Base-by-base conservation (phyloP, 2,329 filamentous ascomycete species). In the Venturia nashicola region DNA sequence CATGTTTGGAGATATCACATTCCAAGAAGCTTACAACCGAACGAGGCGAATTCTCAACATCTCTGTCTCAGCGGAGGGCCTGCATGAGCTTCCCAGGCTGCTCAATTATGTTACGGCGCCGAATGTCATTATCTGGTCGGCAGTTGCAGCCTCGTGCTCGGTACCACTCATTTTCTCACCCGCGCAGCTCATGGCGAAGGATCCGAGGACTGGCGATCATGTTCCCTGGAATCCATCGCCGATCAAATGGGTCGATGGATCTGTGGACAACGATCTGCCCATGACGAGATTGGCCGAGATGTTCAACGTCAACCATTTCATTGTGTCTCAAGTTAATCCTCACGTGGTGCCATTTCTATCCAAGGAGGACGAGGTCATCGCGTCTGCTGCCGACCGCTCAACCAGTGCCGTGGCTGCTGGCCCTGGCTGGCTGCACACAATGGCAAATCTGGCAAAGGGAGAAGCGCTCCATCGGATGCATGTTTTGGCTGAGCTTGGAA, bases 221-320 rank as follows among this genome's bases (percentile, higher is more conserved):
- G 83, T 85, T 18, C 87, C 89, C 0, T 97, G 92, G 92, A 92
- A 94, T 69, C 89, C 91, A 16, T 87, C 88, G 3, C 87, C 90
- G 36, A 89, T 91, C 71, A 85, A 85, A 67, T 97, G 90, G 83
- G 96, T 97, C 61, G 93, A 97, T 72, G 93, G 93, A 0, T 97
- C 92, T 0, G 90, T 97, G 27, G 91, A 97, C 72, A 94, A 94
- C 65, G 93, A 97, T 73, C 79, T 97, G 2, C 93, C 93, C 1
- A 96, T 96, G 85, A 91, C 88, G 23, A 85, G 90, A 1, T 80
- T 97, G 18, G 86, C 91, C 0, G 91, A 96, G 71, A 92, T 97
- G 88, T 96, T 97, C 79, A 96, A 97, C 71, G 92, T 97, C 72
- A 97, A 97, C 71, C 93, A 97, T 72, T 97, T 97, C 72, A 97